Conservation (phyloP, 768 basidiomycete species). For the Gautieria morchelliformis region DNA sequence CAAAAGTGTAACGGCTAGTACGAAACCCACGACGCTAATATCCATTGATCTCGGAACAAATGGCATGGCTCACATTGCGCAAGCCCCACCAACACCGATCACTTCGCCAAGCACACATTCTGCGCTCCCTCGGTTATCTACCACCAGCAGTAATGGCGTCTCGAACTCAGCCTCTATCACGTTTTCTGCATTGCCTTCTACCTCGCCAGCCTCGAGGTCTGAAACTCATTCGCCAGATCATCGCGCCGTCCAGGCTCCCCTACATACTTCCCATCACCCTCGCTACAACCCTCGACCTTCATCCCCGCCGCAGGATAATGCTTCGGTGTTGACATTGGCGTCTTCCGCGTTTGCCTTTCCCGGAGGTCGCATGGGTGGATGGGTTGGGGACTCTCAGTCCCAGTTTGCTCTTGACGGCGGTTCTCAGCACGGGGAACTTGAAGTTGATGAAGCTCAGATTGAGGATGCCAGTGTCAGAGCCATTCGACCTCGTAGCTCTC, state of each 20-base stretch:
- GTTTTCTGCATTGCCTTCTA: conserved; percentile 59
- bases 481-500: conserved; percentile 75
- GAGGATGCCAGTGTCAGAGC: conserved; percentile 84
- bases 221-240: conserved; percentile 17
- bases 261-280: conserved; percentile 88
- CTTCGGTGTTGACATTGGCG: conserved; percentile 85
- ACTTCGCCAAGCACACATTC: conserved; percentile 15
- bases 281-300: conserved; percentile 92
- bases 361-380: conserved; percentile 40
- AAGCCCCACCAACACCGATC: conserved; percentile 58
- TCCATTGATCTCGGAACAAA: conserved; percentile 71
- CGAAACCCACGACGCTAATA: conserved; percentile 91
- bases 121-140: conserved; percentile 7
- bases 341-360: conserved; percentile 83
- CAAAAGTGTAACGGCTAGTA: conserved; percentile 75
- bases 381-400: conserved; percentile 53
- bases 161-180: conserved; percentile 53
- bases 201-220: conserved; percentile 31
- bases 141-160: conserved; percentile 21
- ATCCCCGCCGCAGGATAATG: conserved; percentile 85
- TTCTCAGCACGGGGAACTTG: conserved; percentile 45
- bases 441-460: conserved; percentile 44
- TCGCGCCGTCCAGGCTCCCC: conserved; percentile 66
- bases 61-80: conserved; percentile 87
- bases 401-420: conserved; percentile 56